Evolutionary conservation across 352 stramenopile species (phyloP), one percentile per base, ranked within the genome.

Genomic region (Globisporangium okanoganense): DNA sequence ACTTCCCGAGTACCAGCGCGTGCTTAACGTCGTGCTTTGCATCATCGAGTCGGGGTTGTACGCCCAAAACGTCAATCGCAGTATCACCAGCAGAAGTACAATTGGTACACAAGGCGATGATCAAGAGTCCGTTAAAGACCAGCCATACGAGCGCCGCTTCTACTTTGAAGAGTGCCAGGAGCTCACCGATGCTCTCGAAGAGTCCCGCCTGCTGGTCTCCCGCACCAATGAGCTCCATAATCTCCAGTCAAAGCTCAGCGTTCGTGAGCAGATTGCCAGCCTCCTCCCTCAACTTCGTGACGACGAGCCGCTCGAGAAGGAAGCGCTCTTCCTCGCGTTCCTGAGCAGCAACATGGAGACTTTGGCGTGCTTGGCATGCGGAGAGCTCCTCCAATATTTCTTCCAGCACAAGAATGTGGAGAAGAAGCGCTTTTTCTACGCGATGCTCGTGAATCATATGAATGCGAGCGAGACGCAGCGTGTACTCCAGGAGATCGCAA

Each of bases 1-100:
- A 16, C 68, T 93, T 2, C 83, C 83, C 48, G 70, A 75, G n/a
- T 90, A 90, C 65, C 71, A 66, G 22, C 81, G 78, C 5, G 70
- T 90, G 33, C 57, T 93, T 20, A 72, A 85, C 40, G 72, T 88
- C 18, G 69, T 79, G 13, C 67, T 88, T 24, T 43, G 43, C 24
- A 51, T 91, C 10, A 16, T 93, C 20, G 79, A 88, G 56, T 71
- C 73, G 8, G 80, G 73, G 0, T 54, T 90, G 8, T 87, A 68
- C 40, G 24, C 75, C 20, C 53, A 70, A 14, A 54, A 54, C 3
- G 22, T 24, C 25, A 22, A 25, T 25, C 12, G 47, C n/a, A n/a
- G n/a, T 44, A 43, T 12, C 8, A 22, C 36, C 43, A 20, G 27
- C 18, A 36, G 5, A 4, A 36, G 29, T 12, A 27, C 5, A 29